These are phyloP conservation scores for Hypoxylon fuscum DNA, from an alignment of 495 filamentous ascomycete genomes.

Conservation along the genomic window DNA sequence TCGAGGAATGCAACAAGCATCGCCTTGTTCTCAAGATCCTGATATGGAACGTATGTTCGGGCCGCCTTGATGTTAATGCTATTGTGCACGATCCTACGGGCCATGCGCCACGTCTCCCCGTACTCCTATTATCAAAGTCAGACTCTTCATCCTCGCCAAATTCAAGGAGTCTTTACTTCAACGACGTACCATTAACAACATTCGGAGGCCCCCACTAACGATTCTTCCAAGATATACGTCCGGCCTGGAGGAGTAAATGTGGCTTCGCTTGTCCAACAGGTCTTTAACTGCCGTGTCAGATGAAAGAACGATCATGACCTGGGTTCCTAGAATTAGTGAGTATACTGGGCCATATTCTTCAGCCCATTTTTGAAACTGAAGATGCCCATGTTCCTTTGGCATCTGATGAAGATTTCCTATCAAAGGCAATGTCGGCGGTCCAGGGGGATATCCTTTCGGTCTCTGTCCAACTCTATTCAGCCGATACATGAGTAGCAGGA, in stretches of 20 bases:
- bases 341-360: conserved; percentile 41
- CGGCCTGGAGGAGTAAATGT: conserved; percentile 42
- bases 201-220: conserved; percentile 39
- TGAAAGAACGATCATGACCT: conserved; percentile 44
- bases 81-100: conserved; percentile 50
- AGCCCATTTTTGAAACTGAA: conserved; percentile 42
- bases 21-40: conserved; percentile 40
- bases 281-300: conserved; percentile 45
- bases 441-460: conserved; percentile 38
- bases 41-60: conserved; percentile 46
- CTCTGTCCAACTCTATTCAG: conserved; percentile 33
- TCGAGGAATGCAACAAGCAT: conserved; percentile 43
- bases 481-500: conserved; percentile 26
- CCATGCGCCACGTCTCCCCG: conserved; percentile 50
- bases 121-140: conserved; percentile 41
- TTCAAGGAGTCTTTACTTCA: not conserved
- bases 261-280: conserved; percentile 42
- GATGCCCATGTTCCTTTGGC: conserved; percentile 24
- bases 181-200: conserved; percentile 56
- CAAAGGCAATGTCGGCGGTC: conserved; percentile 41
- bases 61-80: conserved; percentile 35
- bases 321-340: conserved; percentile 42
- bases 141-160: not conserved
- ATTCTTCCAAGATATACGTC: conserved; percentile 36
- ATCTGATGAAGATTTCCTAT: conserved; percentile 44